A percentile compares a stretch with the other conserved stretches of the same genome.
Conservation (phyloP, 345 rosid genomes). For the Pugionium dolabratum region DNA sequence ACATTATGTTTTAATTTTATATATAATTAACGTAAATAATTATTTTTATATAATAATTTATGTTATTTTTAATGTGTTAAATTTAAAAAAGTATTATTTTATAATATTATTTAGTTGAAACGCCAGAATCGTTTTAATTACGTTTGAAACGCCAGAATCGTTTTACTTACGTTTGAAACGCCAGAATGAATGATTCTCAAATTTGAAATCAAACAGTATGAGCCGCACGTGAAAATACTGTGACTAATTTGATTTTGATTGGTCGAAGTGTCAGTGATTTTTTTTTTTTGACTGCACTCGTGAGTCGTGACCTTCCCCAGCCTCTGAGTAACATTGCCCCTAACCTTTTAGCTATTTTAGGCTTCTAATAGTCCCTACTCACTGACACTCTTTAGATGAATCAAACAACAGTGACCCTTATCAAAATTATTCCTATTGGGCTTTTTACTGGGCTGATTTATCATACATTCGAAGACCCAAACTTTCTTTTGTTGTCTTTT, state of each 20-base stretch:
- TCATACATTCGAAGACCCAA: no score
- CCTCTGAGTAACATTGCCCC: constrained; percentile 24
- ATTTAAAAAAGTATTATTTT: no score
- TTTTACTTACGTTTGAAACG: constrained; percentile 1
- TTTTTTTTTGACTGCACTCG: background rate
- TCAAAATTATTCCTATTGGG: background rate
- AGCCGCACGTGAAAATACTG: constrained; percentile 37
- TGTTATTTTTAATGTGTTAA: no score
- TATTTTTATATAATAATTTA: no score
- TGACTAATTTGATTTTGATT: constrained; percentile 6
- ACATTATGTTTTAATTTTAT: no score
- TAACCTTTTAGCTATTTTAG: constrained; percentile 32
- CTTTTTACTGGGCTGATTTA: background rate
- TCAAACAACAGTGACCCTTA: constrained; percentile 30
- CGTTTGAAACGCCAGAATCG: background rate
- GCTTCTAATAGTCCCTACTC: constrained; percentile 25
- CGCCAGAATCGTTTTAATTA: no score
- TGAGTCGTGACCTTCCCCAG: constrained; percentile 16
- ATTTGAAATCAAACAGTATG: constrained; percentile 5
- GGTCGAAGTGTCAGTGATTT: constrained; percentile 33
- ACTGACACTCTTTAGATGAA: constrained; percentile 25
- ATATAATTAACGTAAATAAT: no score
- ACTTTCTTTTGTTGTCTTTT: no score
- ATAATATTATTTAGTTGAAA: no score
- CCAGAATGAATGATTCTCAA: background rate